phyloP scores from a whole-genome alignment of 2,329 filamentous ascomycete genomes.

The Sphaerulina musiva region DNA sequence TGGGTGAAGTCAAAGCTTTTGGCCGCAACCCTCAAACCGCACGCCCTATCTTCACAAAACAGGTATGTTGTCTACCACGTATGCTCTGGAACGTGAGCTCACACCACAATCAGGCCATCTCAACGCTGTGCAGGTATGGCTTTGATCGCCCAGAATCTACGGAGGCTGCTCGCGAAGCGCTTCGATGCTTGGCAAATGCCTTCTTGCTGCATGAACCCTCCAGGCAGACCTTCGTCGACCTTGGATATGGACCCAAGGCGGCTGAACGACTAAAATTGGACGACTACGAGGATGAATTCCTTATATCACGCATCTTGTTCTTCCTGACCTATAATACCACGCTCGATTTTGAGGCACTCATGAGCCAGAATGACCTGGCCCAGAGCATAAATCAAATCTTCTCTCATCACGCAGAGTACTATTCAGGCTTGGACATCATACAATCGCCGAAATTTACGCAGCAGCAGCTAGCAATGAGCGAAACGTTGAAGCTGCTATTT shows the following conservation, averaged over 20 bases:
- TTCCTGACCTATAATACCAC: conserved; percentile 70
- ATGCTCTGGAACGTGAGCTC: background rate
- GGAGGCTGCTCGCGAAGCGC: conserved; percentile 61
- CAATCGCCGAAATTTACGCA: conserved; percentile 44
- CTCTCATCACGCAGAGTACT: conserved; percentile 50
- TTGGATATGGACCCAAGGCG: conserved; percentile 60
- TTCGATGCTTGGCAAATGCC: conserved; percentile 80
- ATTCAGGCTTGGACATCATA: conserved; percentile 40
- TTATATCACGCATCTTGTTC: conserved; percentile 71
- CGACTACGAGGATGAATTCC: conserved; percentile 76
- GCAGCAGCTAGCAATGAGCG: conserved; percentile 71
- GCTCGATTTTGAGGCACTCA: conserved; percentile 58
- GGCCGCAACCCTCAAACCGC: conserved; percentile 66
- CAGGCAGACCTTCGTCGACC: conserved; percentile 65
- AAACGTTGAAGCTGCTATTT: conserved; percentile 83
- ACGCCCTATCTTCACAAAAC: conserved; percentile 75
- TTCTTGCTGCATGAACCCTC: conserved; percentile 63
- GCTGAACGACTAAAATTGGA: conserved; percentile 65
- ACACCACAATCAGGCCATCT: conserved; percentile 55
- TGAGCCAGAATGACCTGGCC: conserved; percentile 60
- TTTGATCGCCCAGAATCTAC: conserved; percentile 57
- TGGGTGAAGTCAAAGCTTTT: conserved; percentile 66
- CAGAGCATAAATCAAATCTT: conserved; percentile 63
- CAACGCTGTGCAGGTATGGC: conserved; percentile 53
- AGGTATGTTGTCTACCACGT: conserved; percentile 45